Evolutionary conservation across 805 yeast species (phyloP).

Genomic region (Saturnispora halmiae): DNA sequence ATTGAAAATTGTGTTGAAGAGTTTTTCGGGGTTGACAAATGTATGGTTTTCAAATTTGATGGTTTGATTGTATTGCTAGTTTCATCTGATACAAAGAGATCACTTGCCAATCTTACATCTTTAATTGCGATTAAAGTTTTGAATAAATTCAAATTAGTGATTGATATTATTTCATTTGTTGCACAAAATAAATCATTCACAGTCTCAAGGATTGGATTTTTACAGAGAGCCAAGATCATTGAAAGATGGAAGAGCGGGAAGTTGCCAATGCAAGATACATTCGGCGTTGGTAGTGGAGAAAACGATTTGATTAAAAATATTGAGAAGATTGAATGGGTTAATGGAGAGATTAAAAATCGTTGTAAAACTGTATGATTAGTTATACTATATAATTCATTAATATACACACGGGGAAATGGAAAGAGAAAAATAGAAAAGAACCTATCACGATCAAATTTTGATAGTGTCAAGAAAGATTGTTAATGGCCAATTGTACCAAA

Average conservation of each 20-base stretch:
- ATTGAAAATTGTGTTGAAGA: constrained; percentile 61
- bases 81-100: constrained; percentile 41
- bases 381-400: too few relatives aligned
- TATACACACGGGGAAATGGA: too few relatives aligned
- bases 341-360: constrained; percentile 2
- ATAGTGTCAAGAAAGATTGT: background rate
- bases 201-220: constrained; percentile 60
- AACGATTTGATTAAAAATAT: constrained; percentile 41
- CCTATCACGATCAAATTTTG: too few relatives aligned
- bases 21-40: constrained; percentile 32
- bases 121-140: constrained; percentile 70
- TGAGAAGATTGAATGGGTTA: constrained; percentile 15
- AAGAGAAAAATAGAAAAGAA: too few relatives aligned
- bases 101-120: constrained; percentile 70
- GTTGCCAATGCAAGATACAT: constrained; percentile 34
- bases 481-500: constrained; percentile 24
- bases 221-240: constrained; percentile 66
- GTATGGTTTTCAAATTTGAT: constrained; percentile 64
- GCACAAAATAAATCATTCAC: constrained; percentile 56
- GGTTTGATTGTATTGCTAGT: constrained; percentile 70
- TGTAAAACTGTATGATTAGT: too few relatives aligned
- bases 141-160: constrained; percentile 68
- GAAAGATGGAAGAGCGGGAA: constrained; percentile 44
- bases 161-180: constrained; percentile 79
- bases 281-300: constrained; percentile 62